These are phyloP conservation scores for Lactarius trivialis DNA, from an alignment of 768 basidiomycete species.

Conservation along the genomic window DNA sequence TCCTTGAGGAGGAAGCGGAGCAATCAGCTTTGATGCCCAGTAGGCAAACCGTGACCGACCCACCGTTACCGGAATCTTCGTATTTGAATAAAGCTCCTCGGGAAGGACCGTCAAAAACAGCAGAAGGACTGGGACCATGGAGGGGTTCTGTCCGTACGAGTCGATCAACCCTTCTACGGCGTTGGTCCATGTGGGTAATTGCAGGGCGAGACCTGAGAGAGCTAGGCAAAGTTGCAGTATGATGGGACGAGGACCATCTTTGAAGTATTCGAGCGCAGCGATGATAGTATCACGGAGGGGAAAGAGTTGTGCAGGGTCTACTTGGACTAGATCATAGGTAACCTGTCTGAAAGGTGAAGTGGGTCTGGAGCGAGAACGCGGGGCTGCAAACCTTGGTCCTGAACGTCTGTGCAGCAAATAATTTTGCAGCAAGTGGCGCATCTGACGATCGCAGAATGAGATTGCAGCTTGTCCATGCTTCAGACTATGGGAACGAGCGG, in stretches of 20 bases:
- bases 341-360: constrained; percentile 51
- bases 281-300: constrained; percentile 86
- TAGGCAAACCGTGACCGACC: constrained; percentile 30
- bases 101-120: constrained; percentile 89
- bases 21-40: background rate
- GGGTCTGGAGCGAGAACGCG: background rate
- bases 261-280: constrained; percentile 63
- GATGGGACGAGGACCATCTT: constrained; percentile 73
- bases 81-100: constrained; percentile 80
- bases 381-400: constrained; percentile 70
- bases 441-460: constrained; percentile 78
- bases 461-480: constrained; percentile 96
- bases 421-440: constrained; percentile 69
- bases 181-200: constrained; percentile 80
- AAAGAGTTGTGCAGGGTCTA: constrained; percentile 62
- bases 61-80: constrained; percentile 83
- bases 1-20: constrained; percentile 41
- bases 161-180: constrained; percentile 78
- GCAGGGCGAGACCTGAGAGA: constrained; percentile 83
- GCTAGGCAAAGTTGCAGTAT: constrained; percentile 88
- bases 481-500: constrained; percentile 69
- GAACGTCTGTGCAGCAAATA: constrained; percentile 97
- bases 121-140: constrained; percentile 74
- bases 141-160: constrained; percentile 76
- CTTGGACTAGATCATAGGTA: constrained; percentile 89